These are phyloP conservation scores for Candida neerlandica DNA, from an alignment of 1,139 yeast species.

Conservation along the genomic window DNA sequence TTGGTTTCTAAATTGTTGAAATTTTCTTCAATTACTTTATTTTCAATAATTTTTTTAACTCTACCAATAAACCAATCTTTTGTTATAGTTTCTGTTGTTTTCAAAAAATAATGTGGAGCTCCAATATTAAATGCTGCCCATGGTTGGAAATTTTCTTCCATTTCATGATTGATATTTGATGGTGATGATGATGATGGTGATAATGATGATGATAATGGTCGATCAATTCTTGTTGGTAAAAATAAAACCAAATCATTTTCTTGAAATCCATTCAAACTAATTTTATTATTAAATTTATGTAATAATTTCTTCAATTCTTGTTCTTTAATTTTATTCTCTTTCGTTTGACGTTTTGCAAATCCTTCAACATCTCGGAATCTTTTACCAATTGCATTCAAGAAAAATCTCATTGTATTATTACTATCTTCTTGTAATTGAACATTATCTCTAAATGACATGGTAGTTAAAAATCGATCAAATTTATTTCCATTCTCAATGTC, in stretches of 20 bases:
- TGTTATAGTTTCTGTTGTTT: slow-evolving; percentile 26
- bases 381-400: slow-evolving; percentile 67
- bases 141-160: slow-evolving; percentile 45
- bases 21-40: slow-evolving; percentile 42
- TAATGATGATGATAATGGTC: no score
- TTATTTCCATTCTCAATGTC: slow-evolving; percentile 17
- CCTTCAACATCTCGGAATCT: slow-evolving; percentile 87
- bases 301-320: slow-evolving; percentile 43
- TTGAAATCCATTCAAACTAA: slow-evolving; percentile 67
- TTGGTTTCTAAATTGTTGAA: slow-evolving; percentile 33
- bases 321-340: slow-evolving; percentile 62
- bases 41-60: slow-evolving; percentile 52
- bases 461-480: slow-evolving; percentile 28
- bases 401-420: slow-evolving; percentile 36
- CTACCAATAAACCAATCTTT: slow-evolving; percentile 78
- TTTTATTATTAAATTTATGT: slow-evolving; percentile 47
- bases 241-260: slow-evolving; percentile 78
- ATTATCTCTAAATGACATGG: slow-evolving; percentile 41
- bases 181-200: no score
- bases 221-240: slow-evolving; percentile 68
- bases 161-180: not conserved
- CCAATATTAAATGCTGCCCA: slow-evolving; percentile 90
- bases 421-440: slow-evolving; percentile 32
- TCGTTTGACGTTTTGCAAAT: slow-evolving; percentile 66
- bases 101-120: slow-evolving; percentile 73